A percentile compares a stretch with the other conserved stretches of the same genome.
These are phyloP conservation scores for Setaria italica DNA, from an alignment of 202 grass and related monocot genomes.

Conservation along the genomic window DNA sequence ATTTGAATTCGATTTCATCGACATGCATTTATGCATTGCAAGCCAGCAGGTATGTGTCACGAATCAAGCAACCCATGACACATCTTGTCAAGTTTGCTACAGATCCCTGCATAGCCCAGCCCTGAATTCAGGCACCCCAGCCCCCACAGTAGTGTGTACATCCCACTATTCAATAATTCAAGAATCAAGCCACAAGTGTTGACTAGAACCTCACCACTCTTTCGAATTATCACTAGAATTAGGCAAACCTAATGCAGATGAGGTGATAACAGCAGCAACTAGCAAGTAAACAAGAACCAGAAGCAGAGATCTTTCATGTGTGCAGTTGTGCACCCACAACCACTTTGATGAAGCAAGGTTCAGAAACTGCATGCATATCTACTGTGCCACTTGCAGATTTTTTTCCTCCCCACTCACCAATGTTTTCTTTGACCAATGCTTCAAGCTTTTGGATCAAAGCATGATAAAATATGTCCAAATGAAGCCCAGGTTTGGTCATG, in stretches of 20 bases:
- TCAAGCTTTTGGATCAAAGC: conserved; percentile 28
- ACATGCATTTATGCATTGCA: conserved; percentile 51
- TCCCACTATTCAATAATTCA: conserved; percentile 38
- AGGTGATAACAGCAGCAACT: conserved; percentile 26
- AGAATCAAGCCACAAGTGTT: conserved; percentile 44
- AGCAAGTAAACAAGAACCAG: conserved; percentile 36
- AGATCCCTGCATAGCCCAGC: conserved; percentile 45
- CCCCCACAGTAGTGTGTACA: conserved; percentile 23
- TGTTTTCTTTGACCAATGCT: conserved; percentile 68
- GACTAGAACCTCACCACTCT: conserved; percentile 28
- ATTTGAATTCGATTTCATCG: conserved; percentile 41
- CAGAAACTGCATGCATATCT: conserved; percentile 44
- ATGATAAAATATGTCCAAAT: conserved; percentile 18
- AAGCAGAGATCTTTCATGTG: conserved; percentile 20
- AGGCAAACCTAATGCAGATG: conserved; percentile 40
- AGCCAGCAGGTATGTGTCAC: conserved; percentile 47
- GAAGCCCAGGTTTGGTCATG: conserved; percentile 70
- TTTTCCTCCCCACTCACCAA: conserved; percentile 3
- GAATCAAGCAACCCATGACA: conserved; percentile 50
- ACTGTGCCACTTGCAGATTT: conserved; percentile 48
- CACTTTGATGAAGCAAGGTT: conserved; percentile 44
- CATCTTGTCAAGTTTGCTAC: conserved; percentile 56
- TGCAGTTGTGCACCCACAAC: conserved; percentile 27
- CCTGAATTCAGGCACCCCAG: conserved; percentile 64
- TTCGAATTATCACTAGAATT: conserved; percentile 10